phyloP scores from a whole-genome alignment of 2,329 filamentous ascomycete species.

The Fusarium euwallaceae region DNA sequence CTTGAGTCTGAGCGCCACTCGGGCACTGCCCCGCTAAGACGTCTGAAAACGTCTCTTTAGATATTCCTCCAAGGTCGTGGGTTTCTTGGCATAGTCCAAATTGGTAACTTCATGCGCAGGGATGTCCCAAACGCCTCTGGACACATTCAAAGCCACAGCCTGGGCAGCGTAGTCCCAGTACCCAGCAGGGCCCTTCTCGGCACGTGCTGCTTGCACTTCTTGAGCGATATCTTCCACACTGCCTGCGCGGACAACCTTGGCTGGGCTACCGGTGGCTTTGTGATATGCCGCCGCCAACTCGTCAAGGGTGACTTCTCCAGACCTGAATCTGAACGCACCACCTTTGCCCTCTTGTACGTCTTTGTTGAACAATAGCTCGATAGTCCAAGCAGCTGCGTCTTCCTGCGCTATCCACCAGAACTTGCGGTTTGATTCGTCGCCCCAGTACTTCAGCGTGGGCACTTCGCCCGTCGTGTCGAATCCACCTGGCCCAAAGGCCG shows the following conservation, averaged over 20 bases:
- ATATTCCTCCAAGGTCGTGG: neutral
- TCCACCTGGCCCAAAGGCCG: neutral
- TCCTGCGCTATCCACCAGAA: neutral
- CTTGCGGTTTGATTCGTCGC: neutral
- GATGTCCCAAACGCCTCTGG: neutral
- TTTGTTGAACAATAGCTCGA: neutral
- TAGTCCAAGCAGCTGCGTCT: constrained; percentile 11
- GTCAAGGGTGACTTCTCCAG: neutral
- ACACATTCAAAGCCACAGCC: neutral
- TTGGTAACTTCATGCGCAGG: neutral
- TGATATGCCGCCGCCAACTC: neutral
- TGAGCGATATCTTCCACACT: neutral
- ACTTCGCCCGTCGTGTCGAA: neutral
- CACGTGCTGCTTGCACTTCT: neutral
- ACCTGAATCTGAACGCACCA: neutral
- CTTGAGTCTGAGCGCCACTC: neutral
- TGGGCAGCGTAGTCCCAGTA: neutral
- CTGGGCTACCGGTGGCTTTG: neutral
- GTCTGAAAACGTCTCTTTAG: neutral
- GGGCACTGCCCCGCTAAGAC: neutral
- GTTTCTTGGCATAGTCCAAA: constrained; percentile 23
- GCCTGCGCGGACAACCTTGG: neutral
- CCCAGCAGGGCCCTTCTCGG: neutral
- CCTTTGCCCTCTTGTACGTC: constrained; percentile 2
- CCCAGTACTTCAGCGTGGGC: constrained; percentile 5